Evolutionary conservation across 331 rosid species (phyloP), one percentile per base, ranked within the genome.

Genomic region (Rhamnella rubrinervis): DNA sequence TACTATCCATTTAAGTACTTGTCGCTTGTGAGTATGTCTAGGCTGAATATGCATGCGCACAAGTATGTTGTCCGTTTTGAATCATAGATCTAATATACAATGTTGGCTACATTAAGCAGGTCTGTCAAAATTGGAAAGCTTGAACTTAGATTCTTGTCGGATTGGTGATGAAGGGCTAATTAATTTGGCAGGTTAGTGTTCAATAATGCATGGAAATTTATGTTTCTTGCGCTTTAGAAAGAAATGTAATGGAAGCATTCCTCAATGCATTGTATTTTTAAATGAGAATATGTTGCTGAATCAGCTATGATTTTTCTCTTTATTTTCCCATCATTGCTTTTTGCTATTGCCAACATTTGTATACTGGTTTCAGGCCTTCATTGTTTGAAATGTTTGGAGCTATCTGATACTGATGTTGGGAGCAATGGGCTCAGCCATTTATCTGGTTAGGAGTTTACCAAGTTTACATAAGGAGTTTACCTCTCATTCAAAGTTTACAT

Each of bases 341-440:
- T 51, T 8, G 56, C 26, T 46, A 61, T 70, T 55, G 49, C 77
- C 75, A 37, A 61, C 47, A 37, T 67, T 78, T 70, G 73, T 66
- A 62, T 61, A 39, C 73, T 79, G 80, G 68, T 78, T 71, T 60
- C 77, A 93, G 98, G 89, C 77, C 95, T 85, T 67, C 69, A 41
- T 72, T 82, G 75, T 37, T 74, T 93, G 85, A 91, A 83, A 79
- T 90, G 91, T 78, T 77, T 93, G 96, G 96, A 88, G 82, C 77
- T 93, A 81, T 93, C 98, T 20, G 98, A 93, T 67, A 93, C 97
- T 20, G 85, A 80, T 61, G 95, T 93, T 70, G 96, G 92, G 75
- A 85, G 86, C 89, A 78, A 67, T 77, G 98, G 98, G 71, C 85
- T 93, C 16, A 81, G 70, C 56, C 91, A 93, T 85, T 75, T 93